Conservation (phyloP, 805 yeast genomes). For the Candida palmyrensis region DNA sequence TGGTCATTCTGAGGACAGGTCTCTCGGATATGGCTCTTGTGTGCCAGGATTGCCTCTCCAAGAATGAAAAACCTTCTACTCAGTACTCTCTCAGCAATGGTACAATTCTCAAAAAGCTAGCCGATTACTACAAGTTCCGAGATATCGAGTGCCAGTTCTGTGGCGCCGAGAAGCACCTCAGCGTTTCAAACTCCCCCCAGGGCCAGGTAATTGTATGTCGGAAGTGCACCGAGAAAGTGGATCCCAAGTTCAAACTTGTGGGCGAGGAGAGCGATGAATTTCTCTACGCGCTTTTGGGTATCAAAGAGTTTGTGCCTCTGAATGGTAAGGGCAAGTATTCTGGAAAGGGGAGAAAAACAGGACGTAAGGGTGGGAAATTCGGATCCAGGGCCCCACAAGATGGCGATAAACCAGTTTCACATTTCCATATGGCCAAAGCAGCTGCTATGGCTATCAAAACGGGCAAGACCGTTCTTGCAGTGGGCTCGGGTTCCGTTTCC, state of each 20-base stretch:
- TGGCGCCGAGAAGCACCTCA: conserved; percentile 35
- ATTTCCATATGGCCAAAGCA: conserved; percentile 29
- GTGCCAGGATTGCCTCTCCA: conserved; percentile 42
- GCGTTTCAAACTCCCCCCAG: conserved; percentile 16
- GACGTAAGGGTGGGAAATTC: conserved; percentile 15
- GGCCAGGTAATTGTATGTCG: conserved; percentile 34
- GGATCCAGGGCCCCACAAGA: conserved; percentile 4
- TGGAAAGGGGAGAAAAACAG: conserved; percentile 29
- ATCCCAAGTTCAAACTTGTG: conserved; percentile 17
- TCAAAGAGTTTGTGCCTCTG: conserved; percentile 34
- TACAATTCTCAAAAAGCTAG: conserved; percentile 44
- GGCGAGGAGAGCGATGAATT: conserved; percentile 46
- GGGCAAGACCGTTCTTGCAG: conserved; percentile 34
- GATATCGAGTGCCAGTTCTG: conserved; percentile 47
- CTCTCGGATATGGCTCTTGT: conserved; percentile 49
- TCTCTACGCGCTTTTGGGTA: conserved; percentile 42
- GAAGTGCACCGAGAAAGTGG: conserved; percentile 26
- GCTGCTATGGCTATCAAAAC: conserved; percentile 27
- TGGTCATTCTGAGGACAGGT: conserved; percentile 48
- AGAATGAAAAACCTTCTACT: conserved; percentile 44
- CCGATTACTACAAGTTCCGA: conserved; percentile 44
- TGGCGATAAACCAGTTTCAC: conserved; percentile 11
- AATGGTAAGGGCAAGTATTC: conserved; percentile 11
- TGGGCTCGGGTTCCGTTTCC: conserved; percentile 24
- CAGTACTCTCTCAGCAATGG: conserved; percentile 52